A percentile compares a stretch with the other conserved stretches of the same genome.
phyloP scores from a whole-genome alignment of 192 early-diverging fungal species.

The Pilaira anomala region DNA sequence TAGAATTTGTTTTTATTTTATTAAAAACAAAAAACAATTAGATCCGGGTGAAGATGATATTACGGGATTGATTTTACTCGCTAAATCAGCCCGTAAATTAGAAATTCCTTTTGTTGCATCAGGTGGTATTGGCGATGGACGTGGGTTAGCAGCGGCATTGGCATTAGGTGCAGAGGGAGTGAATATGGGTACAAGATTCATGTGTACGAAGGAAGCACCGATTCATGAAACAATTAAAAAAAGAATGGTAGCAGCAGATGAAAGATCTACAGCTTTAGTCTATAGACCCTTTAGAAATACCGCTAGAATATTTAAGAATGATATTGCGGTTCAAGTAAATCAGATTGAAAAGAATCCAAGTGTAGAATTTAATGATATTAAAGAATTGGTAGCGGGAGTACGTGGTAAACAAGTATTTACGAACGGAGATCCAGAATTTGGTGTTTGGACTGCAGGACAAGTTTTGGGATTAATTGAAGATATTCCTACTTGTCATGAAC shows the following conservation, averaged over 20 bases:
- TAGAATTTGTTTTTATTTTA: too few species aligned
- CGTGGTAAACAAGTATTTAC: constrained; percentile 53
- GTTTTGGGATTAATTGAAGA: constrained; percentile 72
- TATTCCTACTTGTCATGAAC: constrained; percentile 68
- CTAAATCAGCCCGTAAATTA: constrained; percentile 64
- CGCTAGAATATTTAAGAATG: constrained; percentile 71
- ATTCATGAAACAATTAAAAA: constrained; percentile 73
- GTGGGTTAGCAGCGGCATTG: constrained; percentile 67
- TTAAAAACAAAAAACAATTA: too few species aligned
- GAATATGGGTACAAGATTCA: constrained; percentile 86
- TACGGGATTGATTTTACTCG: constrained; percentile 64
- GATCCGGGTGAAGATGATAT: constrained; percentile 82
- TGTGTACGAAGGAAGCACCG: constrained; percentile 71
- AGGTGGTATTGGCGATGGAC: constrained; percentile 74
- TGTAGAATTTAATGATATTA: constrained; percentile 55
- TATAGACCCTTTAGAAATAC: constrained; percentile 75
- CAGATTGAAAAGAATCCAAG: constrained; percentile 58
- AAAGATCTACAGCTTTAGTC: constrained; percentile 62
- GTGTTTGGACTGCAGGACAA: constrained; percentile 65
- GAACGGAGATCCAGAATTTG: constrained; percentile 51
- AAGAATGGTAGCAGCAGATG: constrained; percentile 62
- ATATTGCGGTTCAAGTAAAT: constrained; percentile 66
- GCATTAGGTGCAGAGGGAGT: constrained; percentile 58
- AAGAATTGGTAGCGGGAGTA: constrained; percentile 62
- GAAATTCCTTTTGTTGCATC: constrained; percentile 74